Conservation (phyloP, 176 grass and related monocot genomes). For the Triticum aestivum region IWGSC_CS_RefSeq_v2.1 NC_057814.1:196244845-196245344, state of each 20-base stretch:
- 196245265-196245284: neutral
- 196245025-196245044: slow-evolving; percentile 10
- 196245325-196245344: neutral
- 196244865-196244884: slow-evolving; percentile 6
- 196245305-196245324: slow-evolving; percentile 35
- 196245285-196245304: neutral
- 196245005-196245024: neutral
- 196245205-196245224: neutral
- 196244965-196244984: neutral
- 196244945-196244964: neutral
- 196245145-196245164: neutral
- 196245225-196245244: slow-evolving; percentile 21
- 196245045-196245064: neutral
- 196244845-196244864: slow-evolving; percentile 5
- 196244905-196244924: slow-evolving; percentile 12
- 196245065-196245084: neutral
- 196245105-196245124: slow-evolving; percentile 19
- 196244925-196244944: slow-evolving; percentile 20
- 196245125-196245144: slow-evolving; percentile 5
- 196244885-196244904: slow-evolving; percentile 27
- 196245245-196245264: neutral
- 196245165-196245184: slow-evolving; percentile 18
- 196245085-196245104: neutral
- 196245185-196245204: neutral
- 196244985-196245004: neutral